Base-by-base conservation (phyloP, 495 filamentous ascomycete species). In the Cladorrhinum samala region DNA sequence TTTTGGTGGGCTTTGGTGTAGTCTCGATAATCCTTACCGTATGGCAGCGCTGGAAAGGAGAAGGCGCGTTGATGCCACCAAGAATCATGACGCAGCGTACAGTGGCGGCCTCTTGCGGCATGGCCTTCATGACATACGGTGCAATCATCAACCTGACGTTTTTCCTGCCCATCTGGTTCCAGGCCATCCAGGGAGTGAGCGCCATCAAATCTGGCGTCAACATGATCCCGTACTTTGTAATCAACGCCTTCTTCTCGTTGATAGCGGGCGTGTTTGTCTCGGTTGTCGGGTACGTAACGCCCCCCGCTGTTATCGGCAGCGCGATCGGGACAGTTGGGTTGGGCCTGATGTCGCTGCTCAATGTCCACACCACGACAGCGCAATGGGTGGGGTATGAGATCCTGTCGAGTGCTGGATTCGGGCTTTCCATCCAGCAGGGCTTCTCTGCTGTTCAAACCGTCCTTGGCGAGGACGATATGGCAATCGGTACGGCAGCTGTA, bases 331-430 rank as follows among this genome's bases (percentile, higher is more conserved):
- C 78, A 9, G 69, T 83, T 8, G 86, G 83, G 0, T 70, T 80
- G 9, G 87, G 86, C 0, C 64, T 90, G 14, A 59, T 90, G 18
- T 82, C 80, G 0, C 83, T 83, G 1, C 73, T 87, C 41, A 71
- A 73, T 23, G 45, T 72, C 1, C 64, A 77, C 50, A 81, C 82
- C 1, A 58, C 61, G 16, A 69, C 72, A 19, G 52, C 70, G 3
- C 69, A 74, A 25, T 91, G 85, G 85, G 82, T 86, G 46, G 84
- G 83, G 14, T 89, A 82, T 59, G 80, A 88, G 61, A 60, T 66
- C 24, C 13, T 66, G 19, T 25, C 52, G 9, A 86, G 86, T 49
- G 65, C 79, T 0, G 86, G 83, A 5, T 61, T 84, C 7, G 86
- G 85, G 0, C 53, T 79, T 0, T 80, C 81, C 9, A 74, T 84